Evolutionary conservation across 176 grass and related monocot genomes (phyloP).

Genomic region (Eleusine coracana): DNA sequence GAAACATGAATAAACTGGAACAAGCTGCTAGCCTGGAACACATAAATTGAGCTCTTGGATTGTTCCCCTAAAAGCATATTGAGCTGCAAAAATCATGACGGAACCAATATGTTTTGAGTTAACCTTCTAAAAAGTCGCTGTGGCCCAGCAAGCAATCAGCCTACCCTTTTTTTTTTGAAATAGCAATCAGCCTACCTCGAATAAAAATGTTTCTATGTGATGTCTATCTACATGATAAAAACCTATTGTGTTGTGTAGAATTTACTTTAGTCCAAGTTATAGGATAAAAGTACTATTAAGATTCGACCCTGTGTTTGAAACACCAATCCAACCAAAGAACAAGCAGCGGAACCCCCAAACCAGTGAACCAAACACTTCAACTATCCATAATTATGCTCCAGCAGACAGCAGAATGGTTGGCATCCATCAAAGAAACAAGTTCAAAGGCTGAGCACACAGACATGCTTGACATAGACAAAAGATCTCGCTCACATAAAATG

Average conservation of each 20-base stretch:
- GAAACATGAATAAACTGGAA: neutral
- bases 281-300: neutral
- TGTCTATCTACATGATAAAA: neutral
- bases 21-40: neutral
- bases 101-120: neutral
- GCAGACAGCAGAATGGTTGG: neutral
- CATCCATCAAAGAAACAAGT: conserved; percentile 1
- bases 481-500: conserved; percentile 2
- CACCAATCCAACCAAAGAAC: neutral
- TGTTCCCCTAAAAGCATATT: neutral
- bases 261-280: neutral
- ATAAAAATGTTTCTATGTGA: neutral
- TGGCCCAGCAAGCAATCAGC: neutral
- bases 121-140: neutral
- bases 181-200: neutral
- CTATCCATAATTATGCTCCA: neutral
- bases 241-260: neutral
- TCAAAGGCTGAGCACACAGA: conserved; percentile 7
- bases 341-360: neutral
- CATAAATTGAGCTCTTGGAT: neutral
- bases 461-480: conserved; percentile 19
- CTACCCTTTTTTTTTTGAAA: too few relatives aligned
- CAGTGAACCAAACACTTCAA: neutral
- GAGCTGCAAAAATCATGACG: neutral
- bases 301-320: neutral